phyloP scores from a whole-genome alignment of 208 protist species.

The Kentomonas sorsogonicus region DNA sequence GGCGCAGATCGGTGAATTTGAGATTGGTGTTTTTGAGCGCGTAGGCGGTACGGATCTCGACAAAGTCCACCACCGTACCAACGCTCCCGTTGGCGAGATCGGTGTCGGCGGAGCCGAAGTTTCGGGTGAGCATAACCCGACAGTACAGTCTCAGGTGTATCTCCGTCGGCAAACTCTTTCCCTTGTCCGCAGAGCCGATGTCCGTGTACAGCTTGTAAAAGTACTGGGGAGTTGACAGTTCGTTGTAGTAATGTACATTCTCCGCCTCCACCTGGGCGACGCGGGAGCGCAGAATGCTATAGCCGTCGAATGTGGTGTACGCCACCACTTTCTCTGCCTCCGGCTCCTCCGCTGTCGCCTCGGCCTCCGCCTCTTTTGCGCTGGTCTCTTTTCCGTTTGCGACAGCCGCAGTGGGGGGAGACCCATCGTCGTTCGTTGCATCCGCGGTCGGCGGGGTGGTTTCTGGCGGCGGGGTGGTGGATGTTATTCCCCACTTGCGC shows the following conservation, averaged over 20 bases:
- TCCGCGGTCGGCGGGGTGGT: too few relatives aligned
- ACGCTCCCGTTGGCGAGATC: slow-evolving; percentile 85
- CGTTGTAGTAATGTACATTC: slow-evolving; percentile 53
- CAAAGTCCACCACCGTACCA: slow-evolving; percentile 66
- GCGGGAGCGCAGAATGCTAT: slow-evolving; percentile 63
- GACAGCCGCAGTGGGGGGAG: not conserved
- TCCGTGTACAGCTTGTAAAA: slow-evolving; percentile 25
- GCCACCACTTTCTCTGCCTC: not conserved
- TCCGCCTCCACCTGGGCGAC: slow-evolving; percentile 50
- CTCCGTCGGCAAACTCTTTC: slow-evolving; percentile 30
- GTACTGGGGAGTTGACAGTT: slow-evolving; percentile 41
- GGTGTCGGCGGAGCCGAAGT: too few relatives aligned
- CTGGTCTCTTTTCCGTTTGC: slow-evolving; percentile 3
- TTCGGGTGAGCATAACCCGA: slow-evolving; percentile 87
- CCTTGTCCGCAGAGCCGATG: slow-evolving; percentile 10
- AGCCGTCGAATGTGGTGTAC: slow-evolving; percentile 32
- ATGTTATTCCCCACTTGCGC: too few relatives aligned
- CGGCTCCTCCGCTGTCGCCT: not conserved
- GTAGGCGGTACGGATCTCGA: slow-evolving; percentile 31
- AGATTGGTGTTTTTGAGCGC: slow-evolving; percentile 30
- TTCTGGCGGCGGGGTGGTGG: too few relatives aligned
- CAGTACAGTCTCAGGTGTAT: slow-evolving; percentile 67
- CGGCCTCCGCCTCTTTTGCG: not conserved
- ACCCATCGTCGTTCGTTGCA: not conserved
- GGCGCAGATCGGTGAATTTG: slow-evolving; percentile 10